Conservation (phyloP, 75 land plant genomes). For the Ceratopteris richardii region DNA sequence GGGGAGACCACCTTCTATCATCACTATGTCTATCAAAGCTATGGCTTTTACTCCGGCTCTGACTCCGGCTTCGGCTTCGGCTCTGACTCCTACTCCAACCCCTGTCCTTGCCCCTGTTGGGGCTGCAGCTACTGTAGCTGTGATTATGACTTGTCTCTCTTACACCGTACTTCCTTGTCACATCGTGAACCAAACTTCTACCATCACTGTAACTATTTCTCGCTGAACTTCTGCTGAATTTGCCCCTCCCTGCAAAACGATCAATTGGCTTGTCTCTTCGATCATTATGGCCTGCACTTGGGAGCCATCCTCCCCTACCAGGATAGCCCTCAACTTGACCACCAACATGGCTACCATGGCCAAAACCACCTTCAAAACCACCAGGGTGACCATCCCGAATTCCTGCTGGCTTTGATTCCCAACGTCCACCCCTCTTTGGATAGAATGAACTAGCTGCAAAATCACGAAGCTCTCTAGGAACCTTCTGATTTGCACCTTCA, state of each 20-base stretch:
- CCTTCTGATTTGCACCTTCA: conserved; percentile 80
- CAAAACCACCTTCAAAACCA: conserved; percentile 28
- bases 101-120: conserved; percentile 41
- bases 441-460: conserved; percentile 48
- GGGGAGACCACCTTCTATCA: conserved; percentile 2
- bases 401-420: conserved; percentile 23
- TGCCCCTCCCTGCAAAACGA: conserved; percentile 33
- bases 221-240: conserved; percentile 25
- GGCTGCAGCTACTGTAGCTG: conserved; percentile 58
- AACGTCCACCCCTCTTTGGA: conserved; percentile 39
- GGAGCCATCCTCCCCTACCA: conserved; percentile 33
- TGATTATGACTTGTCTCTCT: conserved; percentile 42
- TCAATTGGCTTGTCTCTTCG: conserved; percentile 35
- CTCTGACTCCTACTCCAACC: conserved; percentile 58
- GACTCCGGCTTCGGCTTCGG: conserved; percentile 40
- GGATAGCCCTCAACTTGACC: no score
- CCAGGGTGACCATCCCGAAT: conserved; percentile 25
- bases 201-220: conserved; percentile 45
- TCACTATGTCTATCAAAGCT: conserved; percentile 35
- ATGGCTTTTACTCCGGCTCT: conserved; percentile 38
- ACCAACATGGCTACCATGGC: no score
- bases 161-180: conserved; percentile 23
- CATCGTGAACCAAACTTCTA: conserved; percentile 33
- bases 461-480: conserved; percentile 72
- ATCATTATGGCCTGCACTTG: conserved; percentile 19